Evolutionary conservation across 805 yeast species (phyloP).

Genomic region (Ogataea neopini): DNA sequence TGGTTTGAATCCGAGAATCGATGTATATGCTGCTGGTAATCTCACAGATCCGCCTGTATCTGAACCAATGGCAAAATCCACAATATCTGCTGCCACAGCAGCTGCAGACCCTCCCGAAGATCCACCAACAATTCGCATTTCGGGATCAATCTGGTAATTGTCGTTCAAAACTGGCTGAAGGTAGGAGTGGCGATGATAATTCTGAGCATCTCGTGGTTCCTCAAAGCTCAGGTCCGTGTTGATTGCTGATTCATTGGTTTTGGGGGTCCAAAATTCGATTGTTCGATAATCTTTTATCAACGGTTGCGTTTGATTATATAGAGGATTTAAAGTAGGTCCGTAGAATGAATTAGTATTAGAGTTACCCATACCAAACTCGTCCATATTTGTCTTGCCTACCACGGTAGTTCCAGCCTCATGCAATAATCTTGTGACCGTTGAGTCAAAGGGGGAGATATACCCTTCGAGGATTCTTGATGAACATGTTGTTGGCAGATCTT

Average conservation of each 20-base stretch:
- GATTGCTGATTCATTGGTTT: background rate
- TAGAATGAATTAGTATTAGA: conserved; percentile 54
- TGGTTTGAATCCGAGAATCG: conserved; percentile 87
- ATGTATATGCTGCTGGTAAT: conserved; percentile 86
- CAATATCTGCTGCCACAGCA: conserved; percentile 71
- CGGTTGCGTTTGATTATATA: conserved; percentile 26
- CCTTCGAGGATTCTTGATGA: conserved; percentile 62
- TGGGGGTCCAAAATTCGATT: conserved; percentile 28
- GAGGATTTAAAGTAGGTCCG: conserved; percentile 62
- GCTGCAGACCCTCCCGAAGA: conserved; percentile 97
- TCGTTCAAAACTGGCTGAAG: conserved; percentile 19
- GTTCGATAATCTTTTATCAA: conserved; percentile 27
- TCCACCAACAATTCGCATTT: conserved; percentile 69
- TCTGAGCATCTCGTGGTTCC: conserved; percentile 29
- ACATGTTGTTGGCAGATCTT: conserved; percentile 68
- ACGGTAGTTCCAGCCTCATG: conserved; percentile 49
- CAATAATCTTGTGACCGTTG: conserved; percentile 68
- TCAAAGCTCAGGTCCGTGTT: conserved; percentile 41
- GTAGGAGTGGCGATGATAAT: conserved; percentile 16
- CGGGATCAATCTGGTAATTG: conserved; percentile 20
- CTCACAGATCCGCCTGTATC: conserved; percentile 98
- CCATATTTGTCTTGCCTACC: conserved; percentile 87
- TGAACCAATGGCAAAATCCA: conserved; percentile 82
- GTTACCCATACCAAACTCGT: conserved; percentile 98
- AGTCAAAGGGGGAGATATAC: conserved; percentile 76